Base-by-base conservation (phyloP, 2,329 filamentous ascomycete genomes). In the Beauveria asiatica region DNA sequence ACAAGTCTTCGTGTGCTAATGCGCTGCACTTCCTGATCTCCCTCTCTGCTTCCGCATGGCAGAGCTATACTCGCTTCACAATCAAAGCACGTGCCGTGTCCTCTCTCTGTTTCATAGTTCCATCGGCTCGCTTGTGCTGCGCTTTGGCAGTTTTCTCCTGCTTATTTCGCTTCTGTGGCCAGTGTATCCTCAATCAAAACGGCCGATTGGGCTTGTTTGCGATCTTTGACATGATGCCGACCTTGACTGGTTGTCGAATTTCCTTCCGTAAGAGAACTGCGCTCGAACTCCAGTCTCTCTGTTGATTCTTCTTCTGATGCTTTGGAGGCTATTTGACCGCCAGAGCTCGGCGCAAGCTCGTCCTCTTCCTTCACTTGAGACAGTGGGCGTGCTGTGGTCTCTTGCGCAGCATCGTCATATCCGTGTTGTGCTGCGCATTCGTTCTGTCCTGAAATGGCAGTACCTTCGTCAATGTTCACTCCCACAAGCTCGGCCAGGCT, bases 401-500 rank as follows among this genome's bases (percentile, higher is more conserved):
- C 66, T 19, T 65, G 61, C 6, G 61, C 58, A 16, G 70, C 67
- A 2, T 65, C 70, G 0, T 66, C 23, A 3, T 25, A 9, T 6
- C 33, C 39, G 3, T 23, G 37, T 45, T 17, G 49, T 17, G 33
- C 25, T 3, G 19, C n/a, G 10, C 37, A 37, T 21, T 25, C 27
- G 19, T 23, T 59, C 55, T 67, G 67, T 61, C 71, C 64, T 58
- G 63, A 49, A 59, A 68, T 69, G 1, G 73, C 71, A 0, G 77
- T 62, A 8, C 65, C 78, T 44, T 79, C 71, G 48, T 84, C 81
- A 39, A 84, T 74, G 51, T 82, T 78, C 8, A 84, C 84, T 0
- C 87, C 89, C 33, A 97, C 89, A 71, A 95, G 90, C 63, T 90
- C 89, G 2, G 90, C 89, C 23, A 97, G 76, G 66, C 91, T 96